Conservation (phyloP, 2,329 filamentous ascomycete genomes). For the Penicillium sp. region DNA sequence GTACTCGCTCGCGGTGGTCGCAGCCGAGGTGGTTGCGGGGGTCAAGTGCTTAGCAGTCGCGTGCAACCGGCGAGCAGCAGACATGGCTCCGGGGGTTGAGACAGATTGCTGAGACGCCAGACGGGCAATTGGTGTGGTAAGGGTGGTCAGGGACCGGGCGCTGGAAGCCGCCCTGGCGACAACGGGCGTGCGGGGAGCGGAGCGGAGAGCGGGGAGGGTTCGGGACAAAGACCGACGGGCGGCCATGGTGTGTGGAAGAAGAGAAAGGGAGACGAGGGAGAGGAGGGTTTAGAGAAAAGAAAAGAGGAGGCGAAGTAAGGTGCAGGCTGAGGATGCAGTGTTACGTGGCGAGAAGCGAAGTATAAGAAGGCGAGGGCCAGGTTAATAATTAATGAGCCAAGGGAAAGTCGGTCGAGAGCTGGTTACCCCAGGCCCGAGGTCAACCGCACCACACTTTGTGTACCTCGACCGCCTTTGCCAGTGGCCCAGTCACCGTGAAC, state of each 20-base stretch:
- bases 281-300: neutral
- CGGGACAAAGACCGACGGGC: slow-evolving; percentile 40
- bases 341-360: slow-evolving; percentile 3
- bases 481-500: no score
- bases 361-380: slow-evolving; percentile 8
- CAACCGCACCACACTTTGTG: slow-evolving; percentile 14
- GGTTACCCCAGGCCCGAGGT: slow-evolving; percentile 28
- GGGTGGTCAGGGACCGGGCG: slow-evolving; percentile 29
- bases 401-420: neutral
- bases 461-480: slow-evolving; percentile 8
- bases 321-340: slow-evolving; percentile 4
- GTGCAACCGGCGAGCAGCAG: slow-evolving; percentile 48
- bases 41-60: slow-evolving; percentile 56
- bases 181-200: slow-evolving; percentile 39
- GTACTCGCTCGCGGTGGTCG: slow-evolving; percentile 55
- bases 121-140: slow-evolving; percentile 25
- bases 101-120: slow-evolving; percentile 17
- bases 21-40: slow-evolving; percentile 53
- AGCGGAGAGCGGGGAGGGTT: slow-evolving; percentile 44
- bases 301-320: neutral
- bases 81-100: slow-evolving; percentile 26
- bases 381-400: neutral
- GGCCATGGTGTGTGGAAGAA: slow-evolving; percentile 35
- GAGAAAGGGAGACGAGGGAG: neutral
- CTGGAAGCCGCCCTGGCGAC: slow-evolving; percentile 30